phyloP scores from a whole-genome alignment of 2,329 filamentous ascomycete species.

The Fusarium drepaniforme region DNA sequence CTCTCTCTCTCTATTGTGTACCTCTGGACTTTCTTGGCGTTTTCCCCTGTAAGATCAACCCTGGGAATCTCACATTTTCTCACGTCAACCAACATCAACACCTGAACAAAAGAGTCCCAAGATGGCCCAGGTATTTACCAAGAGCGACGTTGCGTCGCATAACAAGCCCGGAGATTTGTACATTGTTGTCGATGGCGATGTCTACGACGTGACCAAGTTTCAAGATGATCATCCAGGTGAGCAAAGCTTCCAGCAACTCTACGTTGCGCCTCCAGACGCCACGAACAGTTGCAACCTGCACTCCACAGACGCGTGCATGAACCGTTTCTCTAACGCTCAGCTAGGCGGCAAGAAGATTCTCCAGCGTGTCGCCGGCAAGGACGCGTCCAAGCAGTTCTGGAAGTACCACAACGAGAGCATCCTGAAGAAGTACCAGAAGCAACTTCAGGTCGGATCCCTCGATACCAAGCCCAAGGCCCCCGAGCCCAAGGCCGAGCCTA shows the following conservation, averaged over 20 bases:
- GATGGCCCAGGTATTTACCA: slow-evolving; percentile 91
- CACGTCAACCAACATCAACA: slow-evolving; percentile 1
- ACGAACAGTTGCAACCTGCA: neutral
- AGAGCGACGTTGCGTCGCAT: slow-evolving; percentile 89
- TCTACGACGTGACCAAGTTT: slow-evolving; percentile 94
- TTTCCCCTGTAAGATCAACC: slow-evolving; percentile 3
- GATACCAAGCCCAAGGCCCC: slow-evolving; percentile 87
- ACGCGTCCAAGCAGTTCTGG: slow-evolving; percentile 77
- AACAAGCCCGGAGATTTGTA: slow-evolving; percentile 89
- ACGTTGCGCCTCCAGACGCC: neutral
- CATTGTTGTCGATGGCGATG: slow-evolving; percentile 93
- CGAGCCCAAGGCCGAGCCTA: slow-evolving; percentile 82
- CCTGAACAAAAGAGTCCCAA: slow-evolving; percentile 3
- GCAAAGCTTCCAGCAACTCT: slow-evolving; percentile 29
- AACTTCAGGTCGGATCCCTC: slow-evolving; percentile 87
- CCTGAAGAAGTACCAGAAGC: slow-evolving; percentile 85
- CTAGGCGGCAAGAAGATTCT: slow-evolving; percentile 75
- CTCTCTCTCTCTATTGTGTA: slow-evolving; percentile 1
- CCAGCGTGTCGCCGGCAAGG: slow-evolving; percentile 72
- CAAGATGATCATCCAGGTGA: slow-evolving; percentile 86
- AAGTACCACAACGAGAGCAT: slow-evolving; percentile 88
- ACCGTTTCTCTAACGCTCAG: slow-evolving; percentile 20
- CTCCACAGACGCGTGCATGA: neutral
- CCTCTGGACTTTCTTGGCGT: neutral
- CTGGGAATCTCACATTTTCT: neutral